Evolutionary conservation across 257 asterid species (phyloP).

Genomic region (Coffea eugenioides): DNA sequence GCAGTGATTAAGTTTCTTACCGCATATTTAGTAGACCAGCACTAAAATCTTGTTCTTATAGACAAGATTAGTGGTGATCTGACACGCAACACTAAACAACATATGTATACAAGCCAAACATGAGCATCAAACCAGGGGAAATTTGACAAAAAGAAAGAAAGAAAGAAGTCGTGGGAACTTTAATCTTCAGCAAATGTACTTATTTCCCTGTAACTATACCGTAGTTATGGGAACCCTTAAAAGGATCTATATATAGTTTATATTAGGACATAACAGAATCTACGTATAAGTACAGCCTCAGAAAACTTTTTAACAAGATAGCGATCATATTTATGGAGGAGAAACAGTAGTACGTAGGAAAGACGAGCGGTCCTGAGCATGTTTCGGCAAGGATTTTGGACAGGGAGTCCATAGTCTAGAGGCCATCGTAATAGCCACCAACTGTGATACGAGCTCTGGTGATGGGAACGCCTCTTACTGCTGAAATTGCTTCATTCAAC

Average conservation of each 20-base stretch:
- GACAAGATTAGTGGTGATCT: neutral
- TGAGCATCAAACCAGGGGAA: neutral
- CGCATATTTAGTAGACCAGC: neutral
- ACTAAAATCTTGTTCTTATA: neutral
- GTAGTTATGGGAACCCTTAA: too few species aligned
- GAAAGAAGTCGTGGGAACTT: neutral
- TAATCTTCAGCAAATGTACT: neutral
- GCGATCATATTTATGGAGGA: neutral
- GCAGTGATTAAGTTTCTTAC: neutral
- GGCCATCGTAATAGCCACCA: constrained; percentile 61
- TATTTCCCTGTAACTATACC: too few species aligned
- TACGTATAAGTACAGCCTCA: neutral
- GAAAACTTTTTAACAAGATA: neutral
- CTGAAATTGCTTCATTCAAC: constrained; percentile 49
- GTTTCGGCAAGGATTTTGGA: neutral
- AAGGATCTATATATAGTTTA: neutral
- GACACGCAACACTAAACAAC: neutral
- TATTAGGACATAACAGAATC: neutral
- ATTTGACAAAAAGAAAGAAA: too few species aligned
- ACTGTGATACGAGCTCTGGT: constrained; percentile 55
- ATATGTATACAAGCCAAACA: neutral
- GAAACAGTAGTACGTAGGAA: neutral
- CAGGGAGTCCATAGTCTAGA: neutral
- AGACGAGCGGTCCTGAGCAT: neutral
- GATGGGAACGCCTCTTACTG: constrained; percentile 42